phyloP scores from a whole-genome alignment of 352 stramenopile species.

The Globisporangium camurandrum region DNA sequence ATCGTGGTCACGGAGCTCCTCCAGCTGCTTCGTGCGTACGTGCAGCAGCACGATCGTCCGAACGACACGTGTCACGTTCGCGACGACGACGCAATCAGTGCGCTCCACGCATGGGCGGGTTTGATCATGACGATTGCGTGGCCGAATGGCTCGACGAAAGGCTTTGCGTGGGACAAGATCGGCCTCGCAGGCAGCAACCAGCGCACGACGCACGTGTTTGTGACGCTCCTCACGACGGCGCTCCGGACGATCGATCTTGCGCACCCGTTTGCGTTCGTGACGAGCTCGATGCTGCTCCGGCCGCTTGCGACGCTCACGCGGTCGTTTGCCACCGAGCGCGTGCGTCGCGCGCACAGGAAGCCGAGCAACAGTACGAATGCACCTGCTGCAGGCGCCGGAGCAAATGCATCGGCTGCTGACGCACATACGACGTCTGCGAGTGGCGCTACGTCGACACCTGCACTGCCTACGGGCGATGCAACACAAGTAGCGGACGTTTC shows the following conservation, averaged over 20 bases:
- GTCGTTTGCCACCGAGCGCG: conserved; percentile 70
- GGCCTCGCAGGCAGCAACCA: conserved; percentile 56
- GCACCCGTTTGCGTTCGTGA: conserved; percentile 66
- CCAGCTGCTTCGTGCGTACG: conserved; percentile 61
- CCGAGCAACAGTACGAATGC: conserved; percentile 9
- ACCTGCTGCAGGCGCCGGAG: not conserved
- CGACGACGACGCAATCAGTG: conserved; percentile 64
- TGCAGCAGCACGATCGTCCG: conserved; percentile 12
- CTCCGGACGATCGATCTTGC: conserved; percentile 70
- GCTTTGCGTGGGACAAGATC: conserved; percentile 77
- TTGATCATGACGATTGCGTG: conserved; percentile 86
- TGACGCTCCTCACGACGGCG: conserved; percentile 66
- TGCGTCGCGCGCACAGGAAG: conserved; percentile 64
- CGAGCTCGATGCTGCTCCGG: conserved; percentile 74
- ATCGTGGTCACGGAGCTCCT: conserved; percentile 70
- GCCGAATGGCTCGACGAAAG: conserved; percentile 69
- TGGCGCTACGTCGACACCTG: not conserved
- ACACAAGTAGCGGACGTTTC: too few species aligned
- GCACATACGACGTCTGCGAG: not conserved
- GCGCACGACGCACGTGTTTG: conserved; percentile 61
- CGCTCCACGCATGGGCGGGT: conserved; percentile 75
- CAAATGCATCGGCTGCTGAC: not conserved
- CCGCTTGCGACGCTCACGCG: conserved; percentile 72
- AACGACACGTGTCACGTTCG: conserved; percentile 35
- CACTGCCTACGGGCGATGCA: not conserved